Base-by-base conservation (phyloP, 2,329 filamentous ascomycete genomes). In the Plectosphaerella cucumerina region DNA sequence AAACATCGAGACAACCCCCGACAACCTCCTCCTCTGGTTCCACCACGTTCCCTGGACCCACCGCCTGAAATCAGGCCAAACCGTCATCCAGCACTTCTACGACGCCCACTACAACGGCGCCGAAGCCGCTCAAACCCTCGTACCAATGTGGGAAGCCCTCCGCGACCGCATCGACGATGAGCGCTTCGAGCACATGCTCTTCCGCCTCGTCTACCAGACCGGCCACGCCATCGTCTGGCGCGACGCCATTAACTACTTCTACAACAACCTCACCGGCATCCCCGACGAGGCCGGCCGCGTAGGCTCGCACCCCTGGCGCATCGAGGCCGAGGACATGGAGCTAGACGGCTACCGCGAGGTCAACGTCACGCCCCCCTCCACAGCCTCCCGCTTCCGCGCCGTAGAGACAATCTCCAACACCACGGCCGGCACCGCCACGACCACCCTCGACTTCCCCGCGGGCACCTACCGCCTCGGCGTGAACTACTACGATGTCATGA, bases 151-250 rank as follows among this genome's bases (percentile, higher is more conserved):
- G 84, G 66, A 77, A 49, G 68, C 70, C 0, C 68, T 88, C 0
- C 58, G 74, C 47, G 78, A 73, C 2, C 75, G 75, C 43, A 72
- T 89, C 44, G 86, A 89, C 61, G 54, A 65, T 5, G 74, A 85
- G 64, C 74, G 84, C 21, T 87, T 73, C 62, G 69, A 81, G 5
- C 73, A 87, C 44, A 73, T 81, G 33, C 69, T 81, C 1, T 82
- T 78, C 65, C 76, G 81, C 3, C 75, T 86, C 11, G 68, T 68
- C 2, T 89, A 82, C 62, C 86, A 89, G 64, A 82, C 86, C 0
- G 86, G 85, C 0, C 86, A 89, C 65, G 75, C 84, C 0, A 73
- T 89, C 17, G 81, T 88, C 15, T 90, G 86, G 86, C 75, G 86
- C 14, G 86, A 89, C 59, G 75, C 81, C 1, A 81, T 89, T 66